Evolutionary conservation across 2,329 filamentous ascomycete genomes (phyloP).

Genomic region (Exophiala mesophila): DNA sequence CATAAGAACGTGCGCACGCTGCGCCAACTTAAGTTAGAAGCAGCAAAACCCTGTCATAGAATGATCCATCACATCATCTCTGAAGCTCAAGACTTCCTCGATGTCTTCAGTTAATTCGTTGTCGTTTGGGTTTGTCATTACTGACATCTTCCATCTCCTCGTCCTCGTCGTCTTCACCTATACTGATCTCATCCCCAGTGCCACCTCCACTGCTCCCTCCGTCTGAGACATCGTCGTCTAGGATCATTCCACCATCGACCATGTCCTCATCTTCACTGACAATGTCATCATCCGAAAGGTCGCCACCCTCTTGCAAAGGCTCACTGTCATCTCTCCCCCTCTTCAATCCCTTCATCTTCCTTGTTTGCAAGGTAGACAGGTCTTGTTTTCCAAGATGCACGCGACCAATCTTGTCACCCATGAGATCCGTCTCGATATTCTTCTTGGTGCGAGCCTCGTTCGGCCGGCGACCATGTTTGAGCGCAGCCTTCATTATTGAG

Average conservation of each 20-base stretch:
- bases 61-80: no score
- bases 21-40: no score
- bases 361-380: constrained; percentile 77
- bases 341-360: constrained; percentile 99
- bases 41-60: no score
- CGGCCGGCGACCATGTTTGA: constrained; percentile 73
- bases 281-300: constrained; percentile 20
- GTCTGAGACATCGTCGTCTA: constrained; percentile 37
- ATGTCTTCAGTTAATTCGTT: constrained; percentile 19
- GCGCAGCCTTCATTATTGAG: constrained; percentile 77
- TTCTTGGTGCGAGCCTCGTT: constrained; percentile 70
- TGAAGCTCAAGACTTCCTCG: no score
- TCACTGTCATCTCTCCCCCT: constrained; percentile 63
- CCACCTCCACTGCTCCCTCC: constrained; percentile 17
- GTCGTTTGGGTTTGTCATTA: constrained; percentile 24
- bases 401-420: constrained; percentile 94
- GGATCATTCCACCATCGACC: constrained; percentile 26
- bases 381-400: constrained; percentile 91
- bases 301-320: constrained; percentile 36
- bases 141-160: constrained; percentile 22
- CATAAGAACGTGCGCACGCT: no score
- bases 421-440: constrained; percentile 84
- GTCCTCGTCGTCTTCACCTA: constrained; percentile 25
- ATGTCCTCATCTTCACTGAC: constrained; percentile 24
- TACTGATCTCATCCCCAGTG: constrained; percentile 25